Evolutionary conservation across 1,139 yeast genomes (phyloP), one percentile per base, ranked within the genome.

Genomic region (Suhomyces yuchorum): DNA sequence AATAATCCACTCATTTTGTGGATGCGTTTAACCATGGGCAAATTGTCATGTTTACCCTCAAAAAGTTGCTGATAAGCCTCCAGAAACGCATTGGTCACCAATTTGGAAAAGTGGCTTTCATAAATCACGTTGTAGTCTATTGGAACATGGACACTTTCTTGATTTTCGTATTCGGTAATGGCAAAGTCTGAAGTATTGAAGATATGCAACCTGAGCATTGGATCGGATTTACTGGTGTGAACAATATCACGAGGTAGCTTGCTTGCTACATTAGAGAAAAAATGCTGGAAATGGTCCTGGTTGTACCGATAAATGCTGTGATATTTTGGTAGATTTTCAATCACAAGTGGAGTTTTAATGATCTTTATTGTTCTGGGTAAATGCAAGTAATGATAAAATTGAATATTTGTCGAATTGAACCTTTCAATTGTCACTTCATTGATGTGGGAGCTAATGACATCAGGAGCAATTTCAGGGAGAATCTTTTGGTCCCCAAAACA

Each of bases 361-460:
- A 60, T 42, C 23, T 43, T 48, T 11, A 55, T 49, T 19, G 48
- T 50, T 8, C 36, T 26, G 1, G 66, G 65, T n/a, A 63, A 49
- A 49, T 63, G 68, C 4, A 56, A 33, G 49, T 52, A 62, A 47
- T 61, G 54, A 43, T 52, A 56, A 26, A 37, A 56, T n/a, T 50
- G 49, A 33, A 62, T 54, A 22, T 46, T 40, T 6, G 58, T 55
- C 1, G 45, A 44, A 28, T 47, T 56, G 50, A 67, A 65, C 12
- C 48, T 43, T 8, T 52, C 46, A 12, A 67, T 57, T 55, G 59
- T 59, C 1, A 67, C 50, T 47, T 67, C 71, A 43, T 63, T 63
- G 17, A 63, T 33, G 18, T 46, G 49, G 6, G 30, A n/a, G 37
- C 26, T 36, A 11, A 56, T 34, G 4, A 42, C 17, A 3, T 46